Percentiles rank a stretch among this genome's conserved stretches.
Evolutionary conservation across 345 rosid genomes (phyloP).

Genomic region (Luvunga scandens): DNA sequence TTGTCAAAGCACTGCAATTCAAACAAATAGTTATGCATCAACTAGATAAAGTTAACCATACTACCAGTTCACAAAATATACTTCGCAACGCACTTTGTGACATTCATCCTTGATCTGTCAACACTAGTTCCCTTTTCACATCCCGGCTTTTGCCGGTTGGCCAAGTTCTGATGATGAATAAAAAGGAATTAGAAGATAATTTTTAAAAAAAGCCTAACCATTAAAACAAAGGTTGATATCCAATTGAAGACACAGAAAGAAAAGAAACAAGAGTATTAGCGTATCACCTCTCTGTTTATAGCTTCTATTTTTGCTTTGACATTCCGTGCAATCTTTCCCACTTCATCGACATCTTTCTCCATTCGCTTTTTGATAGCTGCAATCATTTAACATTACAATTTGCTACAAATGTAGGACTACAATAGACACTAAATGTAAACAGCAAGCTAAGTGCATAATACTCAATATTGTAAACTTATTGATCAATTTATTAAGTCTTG

Average conservation of each 20-base stretch:
- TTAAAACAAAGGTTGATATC: neutral
- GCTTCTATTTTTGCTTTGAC: conserved; percentile 75
- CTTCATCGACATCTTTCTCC: conserved; percentile 95
- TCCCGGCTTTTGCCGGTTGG: conserved; percentile 84
- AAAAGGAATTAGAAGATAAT: conserved; percentile 10
- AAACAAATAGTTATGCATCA: neutral
- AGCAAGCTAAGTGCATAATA: neutral
- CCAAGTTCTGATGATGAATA: conserved; percentile 55
- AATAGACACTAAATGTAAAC: neutral
- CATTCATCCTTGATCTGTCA: conserved; percentile 85
- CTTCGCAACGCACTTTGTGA: conserved; percentile 54
- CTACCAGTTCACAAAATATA: neutral
- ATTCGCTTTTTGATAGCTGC: conserved; percentile 84
- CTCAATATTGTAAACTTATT: neutral
- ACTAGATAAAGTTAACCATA: neutral
- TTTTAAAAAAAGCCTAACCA: neutral
- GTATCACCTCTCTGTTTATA: conserved; percentile 67
- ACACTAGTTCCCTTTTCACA: conserved; percentile 85
- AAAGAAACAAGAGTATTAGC: neutral
- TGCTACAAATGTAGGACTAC: neutral
- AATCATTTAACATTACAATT: neutral
- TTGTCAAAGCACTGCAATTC: conserved; percentile 59
- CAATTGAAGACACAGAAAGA: neutral
- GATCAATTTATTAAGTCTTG: neutral
- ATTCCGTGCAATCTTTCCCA: conserved; percentile 74